Evolutionary conservation across 2,329 filamentous ascomycete species (phyloP), one percentile per base, ranked within the genome.

Genomic region (Peltaster fructicola): DNA sequence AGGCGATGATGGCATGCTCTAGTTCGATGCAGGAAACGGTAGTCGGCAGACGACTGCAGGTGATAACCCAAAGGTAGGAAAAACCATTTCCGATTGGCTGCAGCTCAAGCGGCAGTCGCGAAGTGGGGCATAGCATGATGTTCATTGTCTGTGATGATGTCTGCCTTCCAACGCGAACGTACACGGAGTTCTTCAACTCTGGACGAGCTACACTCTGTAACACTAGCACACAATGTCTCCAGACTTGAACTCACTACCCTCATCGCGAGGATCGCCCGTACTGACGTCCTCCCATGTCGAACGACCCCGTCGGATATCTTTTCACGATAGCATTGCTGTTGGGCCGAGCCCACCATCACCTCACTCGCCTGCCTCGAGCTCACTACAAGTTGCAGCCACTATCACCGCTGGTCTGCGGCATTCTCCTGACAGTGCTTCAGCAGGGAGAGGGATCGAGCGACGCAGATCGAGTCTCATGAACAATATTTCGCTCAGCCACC

Each of bases 401-500:
- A 65, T 84, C 50, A 85, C 85, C 46, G 74, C 77, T 14, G 69
- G 78, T 25, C 28, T 45, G 4, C 43, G 44, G 23, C 41, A 44
- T 16, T 52, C 50, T 3, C 67, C 68, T 4, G 64, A 52, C 38
- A 59, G 57, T 17, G 26, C 35, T 12, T 43, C 43, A 45, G 65
- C 25, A 38, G 45, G 8, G 15, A 25, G 24, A 36, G 24, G 41
- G 30, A 43, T 50, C 11, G 62, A 63, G 32, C 65, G 73, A 32
- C 61, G 74, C 41, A 64, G 74, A 28, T 79, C 73, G 11, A 64
- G 68, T 28, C 64, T 80, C 21, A 58, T 78, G 38, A 72, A 77
- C 62, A 80, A 77, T 51, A 57, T 81, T 22, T 72, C 74, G 35
- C 58, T 76, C 32, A 79, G 79, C 50, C 73, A 82, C 40, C 74